Conservation (phyloP, 1,139 yeast genomes). For the Protomyces inundatus region DNA sequence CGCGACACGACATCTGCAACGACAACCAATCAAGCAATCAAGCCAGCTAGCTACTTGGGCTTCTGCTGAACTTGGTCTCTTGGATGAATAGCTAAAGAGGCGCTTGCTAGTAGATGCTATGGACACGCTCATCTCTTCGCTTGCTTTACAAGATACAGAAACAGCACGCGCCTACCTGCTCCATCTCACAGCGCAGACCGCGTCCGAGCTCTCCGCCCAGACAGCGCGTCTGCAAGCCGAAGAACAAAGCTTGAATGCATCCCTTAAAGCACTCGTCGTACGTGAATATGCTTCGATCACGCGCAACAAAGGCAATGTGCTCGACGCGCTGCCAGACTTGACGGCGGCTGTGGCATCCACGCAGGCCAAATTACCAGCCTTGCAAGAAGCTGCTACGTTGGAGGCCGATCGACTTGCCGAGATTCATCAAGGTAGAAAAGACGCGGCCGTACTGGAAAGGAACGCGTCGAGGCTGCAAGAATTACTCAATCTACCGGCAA, state of each 20-base stretch:
- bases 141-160: neutral
- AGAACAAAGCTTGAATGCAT: conserved; percentile 11
- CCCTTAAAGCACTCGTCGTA: conserved; percentile 16
- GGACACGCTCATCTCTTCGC: conserved; percentile 5
- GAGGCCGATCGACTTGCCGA: conserved; percentile 9
- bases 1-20: neutral
- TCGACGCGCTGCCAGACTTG: conserved; percentile 7
- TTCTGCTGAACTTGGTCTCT: neutral
- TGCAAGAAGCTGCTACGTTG: conserved; percentile 19
- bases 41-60: neutral
- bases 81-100: too few relatives aligned
- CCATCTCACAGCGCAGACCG: conserved; percentile 7
- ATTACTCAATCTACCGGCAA: conserved; percentile 73
- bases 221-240: conserved; percentile 1
- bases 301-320: conserved; percentile 1
- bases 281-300: conserved; percentile 12
- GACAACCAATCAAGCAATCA: neutral
- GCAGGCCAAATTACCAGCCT: conserved; percentile 9
- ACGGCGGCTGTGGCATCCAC: neutral
- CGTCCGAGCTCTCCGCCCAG: conserved; percentile 1
- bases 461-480: conserved; percentile 71
- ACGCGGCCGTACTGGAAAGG: conserved; percentile 47
- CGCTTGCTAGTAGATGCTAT: neutral
- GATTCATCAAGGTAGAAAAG: conserved; percentile 19
- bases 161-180: conserved; percentile 1